Conservation (phyloP, 805 yeast species). For the Cyberlindnera saturnus region DNA sequence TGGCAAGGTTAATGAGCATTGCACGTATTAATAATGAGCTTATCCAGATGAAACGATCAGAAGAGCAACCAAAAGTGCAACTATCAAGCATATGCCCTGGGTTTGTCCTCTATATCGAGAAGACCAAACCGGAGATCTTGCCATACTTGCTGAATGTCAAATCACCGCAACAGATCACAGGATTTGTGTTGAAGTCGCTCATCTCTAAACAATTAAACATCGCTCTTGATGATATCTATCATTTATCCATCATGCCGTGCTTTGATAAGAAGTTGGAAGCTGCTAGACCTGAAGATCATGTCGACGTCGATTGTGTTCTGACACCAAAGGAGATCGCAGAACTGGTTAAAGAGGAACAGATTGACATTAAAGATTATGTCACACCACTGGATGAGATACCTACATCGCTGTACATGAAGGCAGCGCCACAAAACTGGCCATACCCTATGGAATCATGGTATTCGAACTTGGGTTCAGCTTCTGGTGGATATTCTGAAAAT, state of each 20-base stretch:
- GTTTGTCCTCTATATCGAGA: slow-evolving; percentile 92
- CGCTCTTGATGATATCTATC: slow-evolving; percentile 47
- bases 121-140: slow-evolving; percentile 83
- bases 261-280: slow-evolving; percentile 96
- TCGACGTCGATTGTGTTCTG: slow-evolving; percentile 80
- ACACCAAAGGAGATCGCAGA: slow-evolving; percentile 85
- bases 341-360: slow-evolving; percentile 50
- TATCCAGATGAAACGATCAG: slow-evolving; percentile 7
- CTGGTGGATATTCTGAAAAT: slow-evolving; percentile 85
- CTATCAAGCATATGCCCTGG: slow-evolving; percentile 88
- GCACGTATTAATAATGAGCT: slow-evolving; percentile 40
- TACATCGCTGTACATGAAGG: slow-evolving; percentile 21
- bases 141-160: slow-evolving; percentile 67
- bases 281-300: slow-evolving; percentile 65
- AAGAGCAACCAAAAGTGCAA: slow-evolving; percentile 3
- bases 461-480: slow-evolving; percentile 69
- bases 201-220: slow-evolving; percentile 30
- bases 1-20: slow-evolving; percentile 69
- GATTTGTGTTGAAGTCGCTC: slow-evolving; percentile 59
- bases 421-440: slow-evolving; percentile 64
- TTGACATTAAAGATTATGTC: slow-evolving; percentile 29
- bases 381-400: slow-evolving; percentile 13
- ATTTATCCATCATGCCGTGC: slow-evolving; percentile 90
- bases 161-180: slow-evolving; percentile 93
- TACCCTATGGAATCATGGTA: slow-evolving; percentile 56